phyloP scores from a whole-genome alignment of 2,329 filamentous ascomycete species.

The Aureobasidium zeae region DNA sequence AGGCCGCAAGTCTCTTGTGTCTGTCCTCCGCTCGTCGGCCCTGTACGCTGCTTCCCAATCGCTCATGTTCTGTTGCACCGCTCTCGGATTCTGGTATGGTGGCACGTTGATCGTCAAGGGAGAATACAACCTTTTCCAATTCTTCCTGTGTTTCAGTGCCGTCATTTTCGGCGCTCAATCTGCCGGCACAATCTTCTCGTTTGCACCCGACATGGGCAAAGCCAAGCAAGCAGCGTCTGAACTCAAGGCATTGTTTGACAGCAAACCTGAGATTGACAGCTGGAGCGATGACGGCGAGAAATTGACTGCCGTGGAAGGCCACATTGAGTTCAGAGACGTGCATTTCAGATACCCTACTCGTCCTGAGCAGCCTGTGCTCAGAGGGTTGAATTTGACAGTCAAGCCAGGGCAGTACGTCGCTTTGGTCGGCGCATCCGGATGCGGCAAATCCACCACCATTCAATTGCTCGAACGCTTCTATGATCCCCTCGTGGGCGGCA shows the following conservation, averaged over 20 bases:
- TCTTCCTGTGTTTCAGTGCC: conserved; percentile 83
- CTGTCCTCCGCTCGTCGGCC: conserved; percentile 64
- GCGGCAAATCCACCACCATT: conserved; percentile 90
- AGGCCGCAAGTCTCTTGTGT: conserved; percentile 57
- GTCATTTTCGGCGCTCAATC: conserved; percentile 90
- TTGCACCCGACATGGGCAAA: conserved; percentile 88
- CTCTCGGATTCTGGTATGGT: conserved; percentile 87
- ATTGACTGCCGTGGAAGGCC: conserved; percentile 58
- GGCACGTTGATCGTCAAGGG: conserved; percentile 60
- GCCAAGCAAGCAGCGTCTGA: conserved; percentile 74
- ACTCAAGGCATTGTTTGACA: conserved; percentile 76
- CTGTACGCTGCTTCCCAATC: conserved; percentile 82
- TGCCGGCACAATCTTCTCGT: conserved; percentile 80
- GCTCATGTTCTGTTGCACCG: conserved; percentile 71
- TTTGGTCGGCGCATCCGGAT: conserved; percentile 86
- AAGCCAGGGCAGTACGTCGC: conserved; percentile 76
- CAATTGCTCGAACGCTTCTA: conserved; percentile 90
- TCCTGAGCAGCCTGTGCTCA: conserved; percentile 82
- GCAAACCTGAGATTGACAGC: conserved; percentile 69
- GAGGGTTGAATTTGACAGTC: conserved; percentile 66
- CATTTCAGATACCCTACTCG: conserved; percentile 92
- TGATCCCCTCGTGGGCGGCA: conserved; percentile 68
- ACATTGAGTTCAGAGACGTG: conserved; percentile 81
- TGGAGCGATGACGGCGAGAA: conserved; percentile 63
- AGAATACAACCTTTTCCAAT: conserved; percentile 73